phyloP scores from a whole-genome alignment of 75 land plant genomes.

The Pinus albicaulis region DNA sequence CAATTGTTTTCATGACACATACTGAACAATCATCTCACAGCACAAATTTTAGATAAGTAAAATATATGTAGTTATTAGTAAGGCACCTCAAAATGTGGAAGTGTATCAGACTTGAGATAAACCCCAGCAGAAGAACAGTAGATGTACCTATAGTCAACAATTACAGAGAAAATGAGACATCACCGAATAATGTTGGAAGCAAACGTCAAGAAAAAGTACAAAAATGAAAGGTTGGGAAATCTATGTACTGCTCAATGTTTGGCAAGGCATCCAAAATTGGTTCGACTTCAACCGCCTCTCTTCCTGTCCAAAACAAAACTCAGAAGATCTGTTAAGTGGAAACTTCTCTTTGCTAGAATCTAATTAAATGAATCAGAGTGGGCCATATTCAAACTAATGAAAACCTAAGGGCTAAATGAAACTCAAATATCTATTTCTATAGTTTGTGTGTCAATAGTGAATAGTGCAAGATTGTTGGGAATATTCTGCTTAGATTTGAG shows the following conservation, averaged over 20 bases:
- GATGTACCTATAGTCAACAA: slow-evolving; percentile 65
- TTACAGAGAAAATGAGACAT: slow-evolving; percentile 1
- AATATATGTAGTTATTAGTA: neutral
- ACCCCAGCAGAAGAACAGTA: slow-evolving; percentile 99
- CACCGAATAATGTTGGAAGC: neutral
- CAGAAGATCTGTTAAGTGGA: neutral
- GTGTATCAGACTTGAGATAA: slow-evolving; percentile 85
- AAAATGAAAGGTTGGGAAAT: neutral
- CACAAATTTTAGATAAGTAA: neutral
- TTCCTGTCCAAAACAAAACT: slow-evolving; percentile 42
- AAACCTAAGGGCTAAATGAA: neutral
- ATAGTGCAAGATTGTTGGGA: neutral
- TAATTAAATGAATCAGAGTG: neutral
- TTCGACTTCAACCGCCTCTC: slow-evolving; percentile 91
- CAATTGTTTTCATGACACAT: neutral
- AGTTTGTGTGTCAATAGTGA: neutral
- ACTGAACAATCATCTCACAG: neutral
- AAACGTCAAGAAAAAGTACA: neutral
- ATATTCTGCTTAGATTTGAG: neutral
- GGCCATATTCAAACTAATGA: neutral
- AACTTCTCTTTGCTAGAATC: neutral
- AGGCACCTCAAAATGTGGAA: slow-evolving; percentile 91
- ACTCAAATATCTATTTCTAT: neutral
- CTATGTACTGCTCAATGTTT: slow-evolving; percentile 81
- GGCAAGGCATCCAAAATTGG: slow-evolving; percentile 96